These are phyloP conservation scores for Umbelopsis sp. DNA, from an alignment of 192 early-diverging fungal genomes.

Conservation along the genomic window DNA sequence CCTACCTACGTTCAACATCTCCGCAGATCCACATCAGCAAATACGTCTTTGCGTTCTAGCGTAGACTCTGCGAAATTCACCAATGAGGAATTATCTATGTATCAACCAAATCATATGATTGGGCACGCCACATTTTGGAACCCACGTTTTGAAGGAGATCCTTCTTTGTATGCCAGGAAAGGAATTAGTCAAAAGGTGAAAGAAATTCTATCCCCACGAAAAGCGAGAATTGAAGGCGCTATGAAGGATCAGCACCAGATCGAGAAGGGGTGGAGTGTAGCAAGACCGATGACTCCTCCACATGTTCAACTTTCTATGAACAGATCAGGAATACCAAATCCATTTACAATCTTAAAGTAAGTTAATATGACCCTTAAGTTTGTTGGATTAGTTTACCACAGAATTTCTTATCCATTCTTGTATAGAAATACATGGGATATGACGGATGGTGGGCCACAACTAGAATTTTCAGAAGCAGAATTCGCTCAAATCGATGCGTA, in stretches of 20 bases:
- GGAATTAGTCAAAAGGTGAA: constrained; percentile 24
- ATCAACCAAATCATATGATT: background rate
- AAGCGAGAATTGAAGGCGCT: constrained; percentile 21
- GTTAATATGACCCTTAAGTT: background rate
- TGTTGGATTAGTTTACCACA: no score
- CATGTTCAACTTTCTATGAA: constrained; percentile 12
- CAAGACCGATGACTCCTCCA: constrained; percentile 16
- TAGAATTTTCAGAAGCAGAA: constrained; percentile 22
- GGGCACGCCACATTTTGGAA: constrained; percentile 34
- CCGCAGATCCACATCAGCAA: background rate
- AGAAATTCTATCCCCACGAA: constrained; percentile 25
- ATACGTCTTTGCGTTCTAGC: constrained; percentile 6
- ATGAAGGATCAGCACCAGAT: constrained; percentile 16
- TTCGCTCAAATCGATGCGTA: constrained; percentile 70
- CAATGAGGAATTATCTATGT: background rate
- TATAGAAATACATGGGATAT: constrained; percentile 7
- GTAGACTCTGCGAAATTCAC: background rate
- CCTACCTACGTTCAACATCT: background rate
- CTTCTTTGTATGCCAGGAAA: constrained; percentile 9
- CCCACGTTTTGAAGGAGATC: constrained; percentile 23
- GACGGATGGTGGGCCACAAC: background rate
- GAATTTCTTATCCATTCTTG: no score
- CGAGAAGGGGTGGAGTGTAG: constrained; percentile 20
- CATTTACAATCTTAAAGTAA: constrained; percentile 33
- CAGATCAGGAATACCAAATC: constrained; percentile 7